Evolutionary conservation across 176 grass and related monocot genomes (phyloP).

Genomic region (Cenchrus americanus): DNA sequence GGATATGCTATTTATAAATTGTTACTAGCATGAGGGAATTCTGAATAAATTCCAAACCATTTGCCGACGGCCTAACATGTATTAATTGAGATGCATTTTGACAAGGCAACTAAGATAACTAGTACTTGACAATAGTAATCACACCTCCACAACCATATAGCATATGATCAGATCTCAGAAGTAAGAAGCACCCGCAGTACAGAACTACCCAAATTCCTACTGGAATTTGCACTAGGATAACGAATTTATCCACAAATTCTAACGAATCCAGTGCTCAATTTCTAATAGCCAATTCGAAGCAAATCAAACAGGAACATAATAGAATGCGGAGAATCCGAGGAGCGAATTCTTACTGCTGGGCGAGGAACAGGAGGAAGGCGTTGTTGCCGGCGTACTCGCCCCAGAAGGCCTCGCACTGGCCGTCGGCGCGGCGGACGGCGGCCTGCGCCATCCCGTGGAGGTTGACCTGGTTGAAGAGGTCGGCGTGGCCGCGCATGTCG

Average conservation of each 20-base stretch:
- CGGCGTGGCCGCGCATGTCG: conserved; percentile 28
- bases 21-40: background rate
- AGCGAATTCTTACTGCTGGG: conserved; percentile 16
- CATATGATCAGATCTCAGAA: background rate
- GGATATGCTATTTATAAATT: too few relatives aligned
- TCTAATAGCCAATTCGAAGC: background rate
- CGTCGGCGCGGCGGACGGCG: conserved; percentile 36
- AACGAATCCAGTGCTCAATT: background rate
- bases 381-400: conserved; percentile 29
- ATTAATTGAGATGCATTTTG: too few relatives aligned
- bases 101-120: too few relatives aligned
- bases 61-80: too few relatives aligned
- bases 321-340: background rate
- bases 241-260: background rate
- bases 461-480: background rate
- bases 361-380: conserved; percentile 30
- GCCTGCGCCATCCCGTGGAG: conserved; percentile 24
- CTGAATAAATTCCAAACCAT: too few relatives aligned
- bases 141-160: background rate
- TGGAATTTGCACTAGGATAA: background rate
- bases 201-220: background rate
- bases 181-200: background rate
- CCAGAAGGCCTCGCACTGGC: conserved; percentile 49
- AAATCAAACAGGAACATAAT: background rate
- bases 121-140: too few relatives aligned